Base-by-base conservation (phyloP, 2,329 filamentous ascomycete species). In the Fusarium longipes region DNA sequence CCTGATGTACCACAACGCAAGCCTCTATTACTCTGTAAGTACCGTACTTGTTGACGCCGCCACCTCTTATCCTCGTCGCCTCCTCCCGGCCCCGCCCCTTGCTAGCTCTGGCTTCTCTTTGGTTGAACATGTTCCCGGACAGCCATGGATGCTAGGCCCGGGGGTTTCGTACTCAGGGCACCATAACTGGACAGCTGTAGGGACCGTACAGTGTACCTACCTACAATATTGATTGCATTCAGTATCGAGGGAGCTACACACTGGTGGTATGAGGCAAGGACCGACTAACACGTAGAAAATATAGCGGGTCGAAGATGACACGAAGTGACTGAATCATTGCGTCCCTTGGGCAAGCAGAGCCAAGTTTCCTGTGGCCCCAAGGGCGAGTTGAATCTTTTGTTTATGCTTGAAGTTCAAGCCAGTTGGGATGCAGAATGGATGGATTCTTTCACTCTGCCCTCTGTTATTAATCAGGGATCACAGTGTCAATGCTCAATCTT, bases 31-130 rank as follows among this genome's bases (percentile, higher is more conserved):
- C 18, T 20, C n/a, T n/a, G n/a, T 39, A 20, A 10, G 14, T 39
- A 24, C 38, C 47, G 54, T 65, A 36, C 36, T 67, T 29, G 53
- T 67, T 51, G 44, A 63, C 44, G 45, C 55, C 64, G 64, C 59
- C 65, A 65, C 65, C 50, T 58, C 45, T 58, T 24, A 44, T 18
- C 60, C 44, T 49, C 40, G 59, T 49, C 39, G 43, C 58, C 63
- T 48, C 53, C 48, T 49, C 43, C 48, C 52, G 43, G 47, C 58
- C 55, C 63, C 63, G 22, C 50, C 57, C 43, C 55, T 65, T 50
- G 9, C n/a, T 20, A 27, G 17, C n/a, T 25, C 63, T 63, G 27
- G 25, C 51, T 38, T 43, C 15, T 60, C 48, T 53, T 48, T 67
- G 52, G 64, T 17, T 54, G 17, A 45, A 35, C 24, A 42, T 30